phyloP scores from a whole-genome alignment of 129 eudicot species.

The Chrysanthemum lavandulifolium region DNA sequence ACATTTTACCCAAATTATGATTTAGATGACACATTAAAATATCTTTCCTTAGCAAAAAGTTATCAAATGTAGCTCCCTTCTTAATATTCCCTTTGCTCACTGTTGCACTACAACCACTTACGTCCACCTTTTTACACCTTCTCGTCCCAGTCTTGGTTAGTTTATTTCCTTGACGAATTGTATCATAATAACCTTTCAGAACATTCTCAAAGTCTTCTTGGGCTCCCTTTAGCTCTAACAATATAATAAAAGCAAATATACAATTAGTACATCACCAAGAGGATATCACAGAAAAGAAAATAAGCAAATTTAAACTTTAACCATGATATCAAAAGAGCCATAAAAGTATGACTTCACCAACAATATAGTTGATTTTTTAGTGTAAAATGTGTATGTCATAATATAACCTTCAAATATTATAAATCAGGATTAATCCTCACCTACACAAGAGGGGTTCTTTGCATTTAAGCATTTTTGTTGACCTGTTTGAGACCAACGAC shows the following conservation, averaged over 20 bases:
- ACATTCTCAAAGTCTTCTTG: constrained; percentile 75
- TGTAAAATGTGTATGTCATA: no score
- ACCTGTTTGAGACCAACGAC: constrained; percentile 87
- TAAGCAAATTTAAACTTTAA: no score
- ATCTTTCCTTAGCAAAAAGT: constrained; percentile 99
- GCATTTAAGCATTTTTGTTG: constrained; percentile 91
- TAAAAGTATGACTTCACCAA: no score
- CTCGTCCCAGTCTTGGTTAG: constrained; percentile 43
- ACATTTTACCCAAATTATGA: background rate
- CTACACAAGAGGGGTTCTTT: constrained; percentile 71
- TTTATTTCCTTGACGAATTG: constrained; percentile 46
- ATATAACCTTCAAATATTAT: background rate
- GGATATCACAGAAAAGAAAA: no score
- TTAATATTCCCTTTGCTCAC: constrained; percentile 27
- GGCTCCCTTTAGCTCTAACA: constrained; percentile 84
- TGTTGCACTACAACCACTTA: constrained; percentile 21
- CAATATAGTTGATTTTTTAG: no score
- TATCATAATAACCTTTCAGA: constrained; percentile 66
- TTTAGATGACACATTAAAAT: constrained; percentile 10
- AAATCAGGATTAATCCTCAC: constrained; percentile 38
- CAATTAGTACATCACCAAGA: no score
- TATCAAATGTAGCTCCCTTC: constrained; percentile 81
- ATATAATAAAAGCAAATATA: background rate
- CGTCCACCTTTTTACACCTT: constrained; percentile 56
- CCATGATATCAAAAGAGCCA: background rate